These are phyloP conservation scores for Aspergillus quadrilineatus DNA, from an alignment of 2,329 filamentous ascomycete species.

Conservation along the genomic window DNA sequence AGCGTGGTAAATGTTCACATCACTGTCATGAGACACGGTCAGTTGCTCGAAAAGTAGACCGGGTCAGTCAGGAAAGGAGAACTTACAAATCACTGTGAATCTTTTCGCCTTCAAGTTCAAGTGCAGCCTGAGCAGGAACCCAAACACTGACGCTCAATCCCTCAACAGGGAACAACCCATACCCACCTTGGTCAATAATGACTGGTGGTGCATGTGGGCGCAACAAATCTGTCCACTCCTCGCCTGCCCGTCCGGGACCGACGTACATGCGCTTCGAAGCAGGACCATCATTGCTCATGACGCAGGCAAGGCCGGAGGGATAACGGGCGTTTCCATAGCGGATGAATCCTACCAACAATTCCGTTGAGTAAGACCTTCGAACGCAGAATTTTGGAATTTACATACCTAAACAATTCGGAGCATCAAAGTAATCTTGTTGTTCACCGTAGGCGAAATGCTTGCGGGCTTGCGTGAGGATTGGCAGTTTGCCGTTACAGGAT, in stretches of 20 bases:
- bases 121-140: neutral
- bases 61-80: too few relatives aligned
- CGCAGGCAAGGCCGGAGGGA: conserved; percentile 54
- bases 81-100: too few relatives aligned
- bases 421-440: conserved; percentile 64
- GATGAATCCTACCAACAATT: conserved; percentile 44
- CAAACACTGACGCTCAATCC: neutral
- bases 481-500: conserved; percentile 55
- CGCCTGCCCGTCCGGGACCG: conserved; percentile 57
- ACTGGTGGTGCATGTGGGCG: conserved; percentile 57
- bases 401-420: conserved; percentile 58
- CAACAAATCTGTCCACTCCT: conserved; percentile 64
- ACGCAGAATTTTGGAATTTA: neutral
- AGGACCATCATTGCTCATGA: conserved; percentile 55
- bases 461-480: conserved; percentile 60
- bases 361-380: neutral
- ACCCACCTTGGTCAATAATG: conserved; percentile 59
- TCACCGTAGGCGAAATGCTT: conserved; percentile 66
- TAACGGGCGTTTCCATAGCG: conserved; percentile 52
- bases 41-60: too few relatives aligned
- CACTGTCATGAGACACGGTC: too few relatives aligned
- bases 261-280: conserved; percentile 62
- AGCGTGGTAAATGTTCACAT: too few relatives aligned
- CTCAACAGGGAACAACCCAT: conserved; percentile 45
- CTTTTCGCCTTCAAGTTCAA: too few relatives aligned